Evolutionary conservation across 2,329 filamentous ascomycete genomes (phyloP).

Genomic region (Whalleya microplaca): DNA sequence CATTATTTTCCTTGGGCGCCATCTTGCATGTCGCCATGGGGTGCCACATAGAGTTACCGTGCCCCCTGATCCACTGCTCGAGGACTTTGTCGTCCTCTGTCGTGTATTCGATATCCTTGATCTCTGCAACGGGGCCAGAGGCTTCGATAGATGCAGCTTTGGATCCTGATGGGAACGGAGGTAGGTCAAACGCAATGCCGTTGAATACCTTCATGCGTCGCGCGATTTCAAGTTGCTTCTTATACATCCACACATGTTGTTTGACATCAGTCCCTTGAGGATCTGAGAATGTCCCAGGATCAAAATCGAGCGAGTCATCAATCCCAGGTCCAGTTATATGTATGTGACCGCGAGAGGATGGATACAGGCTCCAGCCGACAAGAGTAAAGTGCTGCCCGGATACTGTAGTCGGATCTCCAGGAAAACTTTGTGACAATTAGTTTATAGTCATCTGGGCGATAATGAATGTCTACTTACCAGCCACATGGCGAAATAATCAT

Average conservation of each 20-base stretch:
- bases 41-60: background rate
- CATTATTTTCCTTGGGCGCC: no score
- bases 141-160: conserved; percentile 40
- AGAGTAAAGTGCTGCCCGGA: conserved; percentile 55
- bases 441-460: no score
- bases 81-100: conserved; percentile 2
- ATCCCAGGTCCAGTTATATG: conserved; percentile 40
- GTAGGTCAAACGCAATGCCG: conserved; percentile 45
- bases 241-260: conserved; percentile 64
- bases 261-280: conserved; percentile 55
- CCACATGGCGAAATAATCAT: conserved; percentile 47
- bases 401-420: conserved; percentile 46
- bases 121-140: conserved; percentile 17
- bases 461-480: conserved; percentile 30
- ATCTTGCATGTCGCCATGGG: background rate
- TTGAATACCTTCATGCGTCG: no score
- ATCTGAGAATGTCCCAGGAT: conserved; percentile 59
- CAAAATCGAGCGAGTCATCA: conserved; percentile 54
- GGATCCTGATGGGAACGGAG: conserved; percentile 45
- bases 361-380: conserved; percentile 60
- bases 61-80: background rate
- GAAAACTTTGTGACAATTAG: conserved; percentile 35
- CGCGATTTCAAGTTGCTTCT: conserved; percentile 62
- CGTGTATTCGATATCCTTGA: conserved; percentile 1
- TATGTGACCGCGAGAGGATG: conserved; percentile 66